These are phyloP conservation scores for Sechiopsis laciniata DNA, from an alignment of 306 rosid genomes.

Conservation along the genomic window DNA sequence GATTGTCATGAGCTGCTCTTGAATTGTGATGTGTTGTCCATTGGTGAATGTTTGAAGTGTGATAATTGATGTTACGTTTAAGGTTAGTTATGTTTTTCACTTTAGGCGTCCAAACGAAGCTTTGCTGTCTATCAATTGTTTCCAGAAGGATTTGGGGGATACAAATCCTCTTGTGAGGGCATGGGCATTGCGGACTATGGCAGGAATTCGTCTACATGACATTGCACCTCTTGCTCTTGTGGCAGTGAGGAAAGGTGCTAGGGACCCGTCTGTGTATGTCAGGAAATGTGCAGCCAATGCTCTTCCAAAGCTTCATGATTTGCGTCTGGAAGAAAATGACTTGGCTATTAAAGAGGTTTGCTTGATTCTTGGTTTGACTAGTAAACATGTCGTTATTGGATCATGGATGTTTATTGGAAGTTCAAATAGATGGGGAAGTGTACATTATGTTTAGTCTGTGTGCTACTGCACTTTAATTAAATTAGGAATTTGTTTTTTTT, in stretches of 20 bases:
- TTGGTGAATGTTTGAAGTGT: constrained; percentile 8
- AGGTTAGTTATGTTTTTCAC: constrained; percentile 18
- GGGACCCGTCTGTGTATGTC: constrained; percentile 88
- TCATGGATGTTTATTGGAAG: neutral
- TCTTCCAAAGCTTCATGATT: constrained; percentile 89
- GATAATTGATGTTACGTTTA: neutral
- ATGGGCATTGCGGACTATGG: constrained; percentile 95
- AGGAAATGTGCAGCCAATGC: constrained; percentile 93
- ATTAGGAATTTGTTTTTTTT: neutral
- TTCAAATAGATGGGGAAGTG: constrained; percentile 1
- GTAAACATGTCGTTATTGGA: neutral
- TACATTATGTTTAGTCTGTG: neutral
- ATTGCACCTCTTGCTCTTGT: constrained; percentile 87
- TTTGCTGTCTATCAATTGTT: constrained; percentile 82
- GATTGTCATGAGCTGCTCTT: neutral
- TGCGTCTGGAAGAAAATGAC: constrained; percentile 72
- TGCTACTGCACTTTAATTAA: neutral
- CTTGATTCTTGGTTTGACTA: constrained; percentile 7
- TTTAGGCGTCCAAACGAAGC: constrained; percentile 95
- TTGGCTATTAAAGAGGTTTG: constrained; percentile 80
- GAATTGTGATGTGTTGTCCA: neutral
- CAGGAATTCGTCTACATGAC: constrained; percentile 85
- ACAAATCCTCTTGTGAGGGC: constrained; percentile 85
- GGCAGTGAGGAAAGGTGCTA: constrained; percentile 81
- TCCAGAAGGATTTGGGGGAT: constrained; percentile 90